A percentile compares a stretch with the other conserved stretches of the same genome.
Conservation (phyloP, 352 stramenopile species). For the Globisporangium heterothallicum region DNA sequence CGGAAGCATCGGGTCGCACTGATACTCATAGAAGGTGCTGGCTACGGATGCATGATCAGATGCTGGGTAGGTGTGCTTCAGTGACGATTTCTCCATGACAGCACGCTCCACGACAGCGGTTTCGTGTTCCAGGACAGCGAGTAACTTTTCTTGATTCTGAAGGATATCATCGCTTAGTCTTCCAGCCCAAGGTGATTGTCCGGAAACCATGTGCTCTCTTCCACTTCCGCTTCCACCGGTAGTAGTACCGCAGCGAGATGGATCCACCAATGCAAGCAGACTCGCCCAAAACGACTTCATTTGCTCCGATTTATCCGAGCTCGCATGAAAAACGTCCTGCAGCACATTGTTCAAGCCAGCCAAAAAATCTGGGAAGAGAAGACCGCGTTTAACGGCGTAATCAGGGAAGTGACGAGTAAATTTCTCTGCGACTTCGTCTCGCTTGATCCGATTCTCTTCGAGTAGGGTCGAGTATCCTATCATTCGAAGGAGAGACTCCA, state of each 20-base stretch:
- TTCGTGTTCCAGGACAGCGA: conserved; percentile 73
- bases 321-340: conserved; percentile 26
- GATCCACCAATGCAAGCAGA: conserved; percentile 28
- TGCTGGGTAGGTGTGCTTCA: conserved; percentile 59
- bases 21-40: conserved; percentile 54
- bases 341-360: conserved; percentile 36
- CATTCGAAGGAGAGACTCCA: conserved; percentile 41
- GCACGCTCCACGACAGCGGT: conserved; percentile 70
- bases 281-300: conserved; percentile 51
- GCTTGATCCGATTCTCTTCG: conserved; percentile 29
- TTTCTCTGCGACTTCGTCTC: conserved; percentile 22
- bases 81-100: conserved; percentile 74
- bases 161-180: conserved; percentile 75
- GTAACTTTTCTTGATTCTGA: conserved; percentile 75
- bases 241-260: conserved; percentile 6
- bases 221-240: background rate
- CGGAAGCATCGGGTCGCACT: conserved; percentile 55
- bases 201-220: conserved; percentile 12
- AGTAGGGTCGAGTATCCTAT: conserved; percentile 37
- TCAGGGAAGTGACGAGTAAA: conserved; percentile 30
- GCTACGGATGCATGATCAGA: conserved; percentile 18
- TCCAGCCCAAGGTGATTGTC: conserved; percentile 38
- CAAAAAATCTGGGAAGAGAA: conserved; percentile 59
- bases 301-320: conserved; percentile 26
- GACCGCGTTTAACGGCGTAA: conserved; percentile 38